Evolutionary conservation across 2,329 filamentous ascomycete genomes (phyloP), one percentile per base, ranked within the genome.

Genomic region (Trichoderma pleuroti): DNA sequence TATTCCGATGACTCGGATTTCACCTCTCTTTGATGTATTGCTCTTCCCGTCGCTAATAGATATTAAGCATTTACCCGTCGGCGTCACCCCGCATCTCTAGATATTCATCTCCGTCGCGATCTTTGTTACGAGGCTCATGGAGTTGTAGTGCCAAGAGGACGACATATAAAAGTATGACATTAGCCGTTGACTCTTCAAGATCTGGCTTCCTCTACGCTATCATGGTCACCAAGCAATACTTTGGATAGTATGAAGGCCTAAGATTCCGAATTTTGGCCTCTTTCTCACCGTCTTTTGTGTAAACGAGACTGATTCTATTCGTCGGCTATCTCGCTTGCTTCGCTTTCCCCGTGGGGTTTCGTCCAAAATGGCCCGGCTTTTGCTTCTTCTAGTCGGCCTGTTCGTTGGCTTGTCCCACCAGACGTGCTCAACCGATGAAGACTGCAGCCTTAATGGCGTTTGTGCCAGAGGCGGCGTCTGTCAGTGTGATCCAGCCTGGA

Each of bases 401-500:
- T 62, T 62, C 8, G 57, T 54, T 21, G 57, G 57, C 9, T 39
- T 52, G 21, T 69, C 67, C 49, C 32, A 62, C 60, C 60, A 70
- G 32, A n/a, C 64, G 18, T 79, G 77, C 30, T 61, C 49, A 5
- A 72, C 71, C 0, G 76, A 78, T n/a, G 74, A 77, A 2, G 74
- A 78, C 56, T 80, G 78, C 67, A 79, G 77, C 24, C 66, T 80
- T 3, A 80, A 79, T 30, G 77, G 78, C 1, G 18, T 78, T 4
- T 79, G 78, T 18, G 42, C 28, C n/a, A 57, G 12, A 9, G 7
- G 34, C 8, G 60, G 24, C 4, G 26, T 16, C 14, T 80, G 78
- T 62, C 18, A 36, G 1, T 80, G 78, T 46, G 84, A 86, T 61
- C 73, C 80, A 0, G 84, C 84, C 12, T 86, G 84, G 84, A 78